phyloP scores from a whole-genome alignment of 331 rosid species.

The Malus hybrid region DNA sequence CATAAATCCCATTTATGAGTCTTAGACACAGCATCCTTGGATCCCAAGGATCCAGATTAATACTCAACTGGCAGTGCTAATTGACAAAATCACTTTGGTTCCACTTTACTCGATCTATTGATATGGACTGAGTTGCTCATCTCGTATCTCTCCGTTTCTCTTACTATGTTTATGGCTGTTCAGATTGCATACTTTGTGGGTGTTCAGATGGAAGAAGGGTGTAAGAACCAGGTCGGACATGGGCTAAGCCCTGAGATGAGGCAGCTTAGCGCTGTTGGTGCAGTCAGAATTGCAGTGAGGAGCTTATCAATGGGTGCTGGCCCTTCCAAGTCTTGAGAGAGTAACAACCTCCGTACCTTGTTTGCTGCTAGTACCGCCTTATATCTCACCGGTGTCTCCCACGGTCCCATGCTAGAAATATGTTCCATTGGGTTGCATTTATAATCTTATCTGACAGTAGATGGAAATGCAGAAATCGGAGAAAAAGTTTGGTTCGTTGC shows the following conservation, averaged over 20 bases:
- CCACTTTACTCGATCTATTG: not conserved
- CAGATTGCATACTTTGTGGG: constrained; percentile 88
- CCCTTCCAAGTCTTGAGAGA: constrained; percentile 30
- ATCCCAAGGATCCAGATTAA: not conserved
- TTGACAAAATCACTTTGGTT: not conserved
- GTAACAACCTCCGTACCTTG: not conserved
- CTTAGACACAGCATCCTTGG: not conserved
- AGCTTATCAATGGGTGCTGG: constrained; percentile 63
- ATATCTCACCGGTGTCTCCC: not conserved
- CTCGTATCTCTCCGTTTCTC: not conserved
- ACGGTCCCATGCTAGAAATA: not conserved
- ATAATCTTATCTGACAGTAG: not conserved
- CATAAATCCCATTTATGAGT: not conserved
- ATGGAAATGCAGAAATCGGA: constrained; percentile 20
- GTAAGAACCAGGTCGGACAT: constrained; percentile 33
- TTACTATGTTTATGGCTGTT: constrained; percentile 16
- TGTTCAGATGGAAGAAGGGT: constrained; percentile 68
- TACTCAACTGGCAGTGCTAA: not conserved
- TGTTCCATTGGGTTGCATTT: not conserved
- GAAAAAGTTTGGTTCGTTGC: not conserved
- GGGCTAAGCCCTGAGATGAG: constrained; percentile 64
- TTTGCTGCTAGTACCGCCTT: not conserved
- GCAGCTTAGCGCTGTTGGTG: constrained; percentile 75
- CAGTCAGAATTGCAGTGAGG: constrained; percentile 77
- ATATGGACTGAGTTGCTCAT: not conserved